Evolutionary conservation across 495 filamentous ascomycete genomes (phyloP), one percentile per base, ranked within the genome.

Genomic region (Penicillium salamii): DNA sequence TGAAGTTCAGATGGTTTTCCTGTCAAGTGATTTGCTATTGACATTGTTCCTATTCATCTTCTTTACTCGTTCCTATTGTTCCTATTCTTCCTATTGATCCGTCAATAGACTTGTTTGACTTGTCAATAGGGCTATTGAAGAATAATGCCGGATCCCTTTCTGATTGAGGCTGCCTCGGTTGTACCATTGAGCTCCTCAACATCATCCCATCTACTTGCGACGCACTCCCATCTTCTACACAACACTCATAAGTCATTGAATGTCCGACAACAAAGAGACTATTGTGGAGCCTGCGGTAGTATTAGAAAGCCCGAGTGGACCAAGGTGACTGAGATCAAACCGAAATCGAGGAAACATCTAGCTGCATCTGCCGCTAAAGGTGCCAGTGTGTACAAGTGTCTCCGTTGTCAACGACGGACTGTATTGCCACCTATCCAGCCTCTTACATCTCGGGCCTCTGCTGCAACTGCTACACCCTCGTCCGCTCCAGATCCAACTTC

Each of bases 281-380:
- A 69, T 35, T 84, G 80, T 54, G 69, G 67, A 18, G 71, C 75
- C 14, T 84, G 80, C 63, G 80, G 80, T 42, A 74, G 62, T 54
- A 50, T 70, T 41, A 63, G 79, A 58, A 52, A 73, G 17, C 57
- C 65, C 13, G 71, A 75, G 53, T 68, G 52, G 50, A 76, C 71
- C 19, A 72, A 71, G 54, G 48, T 57, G 13, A 56, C 59, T 23
- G 49, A 58, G 13, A 45, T 68, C 33, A 55, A 61, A 23, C 47
- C 41, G 7, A 70, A 65, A 45, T 57, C 51, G 54, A 49, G 54
- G 50, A 36, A 61, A 58, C 20, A 12, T 23, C 29, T 23, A 48
- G 34, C 18, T 15, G 7, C 49, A 23, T 38, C 42, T 14, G 45
- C 50, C 13, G 41, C 58, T 7, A 55, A 66, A 13, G 54, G 64